These are phyloP conservation scores for Crepidotus variabilis DNA, from an alignment of 768 basidiomycete species.

Conservation along the genomic window DNA sequence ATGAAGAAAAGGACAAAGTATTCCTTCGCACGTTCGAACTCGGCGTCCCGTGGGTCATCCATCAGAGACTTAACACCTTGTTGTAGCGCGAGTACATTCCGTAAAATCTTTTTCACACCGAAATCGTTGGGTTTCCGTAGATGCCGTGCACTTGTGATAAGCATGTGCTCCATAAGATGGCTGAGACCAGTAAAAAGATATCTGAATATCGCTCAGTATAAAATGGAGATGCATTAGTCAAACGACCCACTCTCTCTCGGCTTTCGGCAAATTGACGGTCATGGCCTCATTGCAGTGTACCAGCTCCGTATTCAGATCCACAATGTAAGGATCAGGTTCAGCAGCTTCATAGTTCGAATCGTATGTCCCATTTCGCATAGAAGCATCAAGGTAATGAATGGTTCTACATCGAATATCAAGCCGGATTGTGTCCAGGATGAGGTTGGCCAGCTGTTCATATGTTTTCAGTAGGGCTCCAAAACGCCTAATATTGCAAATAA, in stretches of 20 bases:
- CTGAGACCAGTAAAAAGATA: slow-evolving; percentile 88
- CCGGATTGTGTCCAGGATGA: slow-evolving; percentile 84
- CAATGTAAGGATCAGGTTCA: slow-evolving; percentile 89
- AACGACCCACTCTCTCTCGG: slow-evolving; percentile 61
- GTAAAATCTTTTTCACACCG: slow-evolving; percentile 82
- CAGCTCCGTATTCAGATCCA: slow-evolving; percentile 81
- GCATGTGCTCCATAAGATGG: slow-evolving; percentile 76
- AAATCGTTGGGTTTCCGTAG: slow-evolving; percentile 66
- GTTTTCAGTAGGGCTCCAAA: slow-evolving; percentile 90
- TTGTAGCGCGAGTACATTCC: slow-evolving; percentile 88
- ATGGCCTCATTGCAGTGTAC: slow-evolving; percentile 71
- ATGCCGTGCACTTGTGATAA: slow-evolving; percentile 71
- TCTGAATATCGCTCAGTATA: slow-evolving; percentile 34
- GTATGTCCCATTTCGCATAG: slow-evolving; percentile 82
- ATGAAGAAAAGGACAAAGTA: slow-evolving; percentile 80
- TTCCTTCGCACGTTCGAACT: slow-evolving; percentile 71
- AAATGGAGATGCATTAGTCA: background rate
- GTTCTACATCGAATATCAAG: slow-evolving; percentile 84
- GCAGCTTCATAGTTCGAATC: slow-evolving; percentile 74
- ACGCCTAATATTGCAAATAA: slow-evolving; percentile 48
- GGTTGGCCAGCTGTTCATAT: slow-evolving; percentile 83
- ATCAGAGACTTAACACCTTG: slow-evolving; percentile 83
- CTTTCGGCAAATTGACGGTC: slow-evolving; percentile 54
- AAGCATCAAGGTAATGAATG: slow-evolving; percentile 75
- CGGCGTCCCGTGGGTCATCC: slow-evolving; percentile 53